Conservation (phyloP, 2,329 filamentous ascomycete genomes). For the Cladophialophora bantiana region DNA sequence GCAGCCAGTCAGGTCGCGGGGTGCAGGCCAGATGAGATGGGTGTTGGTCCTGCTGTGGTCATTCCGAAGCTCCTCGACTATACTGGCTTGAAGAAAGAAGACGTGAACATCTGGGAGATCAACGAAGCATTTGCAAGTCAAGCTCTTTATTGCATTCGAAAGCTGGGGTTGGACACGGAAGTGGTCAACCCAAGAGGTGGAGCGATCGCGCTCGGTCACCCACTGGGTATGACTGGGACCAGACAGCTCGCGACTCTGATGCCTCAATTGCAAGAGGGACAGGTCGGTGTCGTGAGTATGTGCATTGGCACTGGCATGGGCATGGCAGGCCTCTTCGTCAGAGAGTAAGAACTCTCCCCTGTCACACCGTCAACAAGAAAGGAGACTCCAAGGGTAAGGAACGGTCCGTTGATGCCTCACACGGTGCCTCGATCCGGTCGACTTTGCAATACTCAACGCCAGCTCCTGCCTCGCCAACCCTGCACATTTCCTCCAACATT, state of each 20-base stretch:
- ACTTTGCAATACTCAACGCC: not conserved
- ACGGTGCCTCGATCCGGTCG: not conserved
- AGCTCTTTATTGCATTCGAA: slow-evolving; percentile 73
- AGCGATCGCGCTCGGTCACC: slow-evolving; percentile 92
- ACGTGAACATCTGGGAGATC: slow-evolving; percentile 89
- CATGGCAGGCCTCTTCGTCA: slow-evolving; percentile 72
- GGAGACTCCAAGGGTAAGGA: not conserved
- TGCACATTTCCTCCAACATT: not conserved
- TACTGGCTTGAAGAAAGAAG: slow-evolving; percentile 69
- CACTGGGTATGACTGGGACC: slow-evolving; percentile 85
- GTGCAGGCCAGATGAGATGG: slow-evolving; percentile 91
- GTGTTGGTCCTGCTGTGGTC: slow-evolving; percentile 83
- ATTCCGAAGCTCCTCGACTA: slow-evolving; percentile 80
- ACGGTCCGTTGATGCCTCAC: not conserved
- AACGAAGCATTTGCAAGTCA: slow-evolving; percentile 79
- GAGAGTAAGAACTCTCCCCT: slow-evolving; percentile 57
- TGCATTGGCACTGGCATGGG: slow-evolving; percentile 86
- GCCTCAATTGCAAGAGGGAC: slow-evolving; percentile 69
- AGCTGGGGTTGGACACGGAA: slow-evolving; percentile 62
- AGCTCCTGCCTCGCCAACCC: not conserved
- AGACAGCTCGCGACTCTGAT: slow-evolving; percentile 79
- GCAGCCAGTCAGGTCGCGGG: slow-evolving; percentile 77
- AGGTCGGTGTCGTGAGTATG: slow-evolving; percentile 89
- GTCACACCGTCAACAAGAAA: not conserved
- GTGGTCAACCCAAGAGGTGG: slow-evolving; percentile 91